Evolutionary conservation across 768 basidiomycete species (phyloP).

Genomic region (Lentinula raphanica): DNA sequence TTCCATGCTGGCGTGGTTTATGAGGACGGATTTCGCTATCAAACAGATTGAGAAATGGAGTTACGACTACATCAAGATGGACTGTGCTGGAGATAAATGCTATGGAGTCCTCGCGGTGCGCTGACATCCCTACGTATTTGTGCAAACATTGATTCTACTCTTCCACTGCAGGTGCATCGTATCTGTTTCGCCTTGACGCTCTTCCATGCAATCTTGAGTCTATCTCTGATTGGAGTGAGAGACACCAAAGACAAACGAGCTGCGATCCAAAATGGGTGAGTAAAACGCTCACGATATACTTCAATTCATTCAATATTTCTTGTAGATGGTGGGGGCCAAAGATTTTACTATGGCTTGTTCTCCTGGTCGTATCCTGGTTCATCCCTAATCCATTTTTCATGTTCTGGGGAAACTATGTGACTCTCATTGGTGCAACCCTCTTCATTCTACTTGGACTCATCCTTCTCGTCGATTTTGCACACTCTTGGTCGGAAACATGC

Average conservation of each 20-base stretch:
- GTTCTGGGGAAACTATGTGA: slow-evolving; percentile 93
- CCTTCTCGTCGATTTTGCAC: slow-evolving; percentile 96
- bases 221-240: slow-evolving; percentile 77
- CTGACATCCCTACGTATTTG: slow-evolving; percentile 9
- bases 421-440: slow-evolving; percentile 85
- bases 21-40: slow-evolving; percentile 87
- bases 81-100: slow-evolving; percentile 87
- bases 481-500: slow-evolving; percentile 97
- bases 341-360: slow-evolving; percentile 79
- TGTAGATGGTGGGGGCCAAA: slow-evolving; percentile 98
- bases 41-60: slow-evolving; percentile 87
- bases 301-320: background rate
- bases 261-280: slow-evolving; percentile 92
- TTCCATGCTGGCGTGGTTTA: slow-evolving; percentile 94
- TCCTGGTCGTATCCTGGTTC: slow-evolving; percentile 81
- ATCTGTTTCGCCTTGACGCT: slow-evolving; percentile 93
- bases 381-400: slow-evolving; percentile 94
- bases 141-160: background rate
- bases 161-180: slow-evolving; percentile 67
- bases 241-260: slow-evolving; percentile 92
- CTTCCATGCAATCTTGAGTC: slow-evolving; percentile 79
- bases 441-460: slow-evolving; percentile 98
- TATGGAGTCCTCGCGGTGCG: slow-evolving; percentile 93
- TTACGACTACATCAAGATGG: slow-evolving; percentile 98
- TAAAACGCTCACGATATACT: slow-evolving; percentile 1